A percentile compares a stretch with the other conserved stretches of the same genome.
Evolutionary conservation across 176 grass and related monocot species (phyloP).

Genomic region (Phoenix dactylifera): DNA sequence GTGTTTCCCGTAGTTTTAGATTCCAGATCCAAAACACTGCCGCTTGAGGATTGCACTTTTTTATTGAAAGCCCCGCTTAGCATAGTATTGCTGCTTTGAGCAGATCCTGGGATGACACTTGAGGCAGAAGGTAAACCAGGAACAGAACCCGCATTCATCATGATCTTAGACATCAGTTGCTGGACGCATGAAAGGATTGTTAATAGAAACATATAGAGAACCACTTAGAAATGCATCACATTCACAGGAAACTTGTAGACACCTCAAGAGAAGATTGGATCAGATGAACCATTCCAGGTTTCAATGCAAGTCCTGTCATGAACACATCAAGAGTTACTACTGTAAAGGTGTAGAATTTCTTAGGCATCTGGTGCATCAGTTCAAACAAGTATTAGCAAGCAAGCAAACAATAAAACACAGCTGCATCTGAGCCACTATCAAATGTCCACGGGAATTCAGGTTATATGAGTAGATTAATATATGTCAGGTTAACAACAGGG

Average conservation of each 20-base stretch:
- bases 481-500: no score
- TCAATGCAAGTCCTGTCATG: constrained; percentile 51
- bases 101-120: constrained; percentile 21
- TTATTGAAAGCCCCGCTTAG: constrained; percentile 9
- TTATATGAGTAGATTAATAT: no score
- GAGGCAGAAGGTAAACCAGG: constrained; percentile 23
- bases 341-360: no score
- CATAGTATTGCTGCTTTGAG: constrained; percentile 5
- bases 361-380: no score
- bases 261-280: constrained; percentile 66
- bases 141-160: constrained; percentile 38
- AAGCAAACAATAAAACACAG: no score
- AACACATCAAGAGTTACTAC: no score
- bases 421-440: no score
- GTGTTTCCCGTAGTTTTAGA: constrained; percentile 23
- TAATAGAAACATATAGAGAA: constrained; percentile 20
- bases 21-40: constrained; percentile 27
- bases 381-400: no score
- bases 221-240: not conserved
- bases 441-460: no score
- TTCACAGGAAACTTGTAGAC: constrained; percentile 13
- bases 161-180: constrained; percentile 52
- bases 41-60: constrained; percentile 27
- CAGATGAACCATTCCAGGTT: constrained; percentile 52
- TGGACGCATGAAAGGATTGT: constrained; percentile 15